These are phyloP conservation scores for Rosa persica DNA, from an alignment of 306 rosid genomes.

Conservation along the genomic window DNA sequence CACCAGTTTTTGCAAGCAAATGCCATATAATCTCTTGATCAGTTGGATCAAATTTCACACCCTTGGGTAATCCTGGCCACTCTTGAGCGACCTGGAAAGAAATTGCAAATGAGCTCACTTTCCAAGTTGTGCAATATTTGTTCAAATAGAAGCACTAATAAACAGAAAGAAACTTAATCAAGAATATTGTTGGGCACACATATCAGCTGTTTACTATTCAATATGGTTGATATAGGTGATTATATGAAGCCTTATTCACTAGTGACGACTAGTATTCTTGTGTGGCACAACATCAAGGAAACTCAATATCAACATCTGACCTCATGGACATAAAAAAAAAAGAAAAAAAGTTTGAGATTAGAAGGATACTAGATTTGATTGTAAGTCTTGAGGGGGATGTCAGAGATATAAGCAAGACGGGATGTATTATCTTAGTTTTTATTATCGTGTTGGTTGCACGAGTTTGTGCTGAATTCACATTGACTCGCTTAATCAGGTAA, in stretches of 20 bases:
- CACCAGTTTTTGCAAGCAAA: slow-evolving; percentile 68
- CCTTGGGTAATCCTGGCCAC: slow-evolving; percentile 92
- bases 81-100: slow-evolving; percentile 61
- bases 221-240: not conserved
- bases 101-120: slow-evolving; percentile 14
- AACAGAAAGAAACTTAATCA: not conserved
- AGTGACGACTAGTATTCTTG: not conserved
- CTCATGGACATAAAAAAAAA: not conserved
- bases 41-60: slow-evolving; percentile 90
- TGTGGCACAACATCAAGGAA: not conserved
- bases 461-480: not conserved
- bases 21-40: slow-evolving; percentile 80
- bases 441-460: not conserved
- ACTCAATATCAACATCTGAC: not conserved
- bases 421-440: not conserved
- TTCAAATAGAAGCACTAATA: not conserved
- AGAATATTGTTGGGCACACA: not conserved
- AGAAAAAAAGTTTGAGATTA: not conserved
- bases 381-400: not conserved
- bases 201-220: not conserved
- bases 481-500: not conserved
- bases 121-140: not conserved
- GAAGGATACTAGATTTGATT: not conserved
- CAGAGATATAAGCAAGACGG: not conserved
- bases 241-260: not conserved